phyloP scores from a whole-genome alignment of 768 basidiomycete species.

The Hemileccinum rubropunctum region DNA sequence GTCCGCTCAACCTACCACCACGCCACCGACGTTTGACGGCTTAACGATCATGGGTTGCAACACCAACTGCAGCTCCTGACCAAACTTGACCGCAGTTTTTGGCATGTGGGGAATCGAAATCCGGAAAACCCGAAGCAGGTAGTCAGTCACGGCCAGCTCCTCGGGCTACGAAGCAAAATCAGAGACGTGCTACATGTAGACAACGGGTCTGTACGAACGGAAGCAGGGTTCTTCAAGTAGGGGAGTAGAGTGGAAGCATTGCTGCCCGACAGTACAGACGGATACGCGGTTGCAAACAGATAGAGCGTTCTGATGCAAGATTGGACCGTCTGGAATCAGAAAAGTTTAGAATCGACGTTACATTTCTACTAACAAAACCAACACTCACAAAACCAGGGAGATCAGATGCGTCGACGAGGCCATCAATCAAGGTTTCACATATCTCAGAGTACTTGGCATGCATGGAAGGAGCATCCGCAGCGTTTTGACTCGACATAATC shows the following conservation, averaged over 20 bases:
- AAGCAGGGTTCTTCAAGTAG: conserved; percentile 80
- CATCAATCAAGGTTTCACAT: conserved; percentile 83
- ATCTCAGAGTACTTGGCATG: conserved; percentile 76
- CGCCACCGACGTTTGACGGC: conserved; percentile 65
- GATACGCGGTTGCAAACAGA: conserved; percentile 78
- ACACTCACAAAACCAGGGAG: conserved; percentile 70
- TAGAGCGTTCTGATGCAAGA: conserved; percentile 86
- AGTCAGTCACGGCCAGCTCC: conserved; percentile 81
- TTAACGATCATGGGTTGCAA: conserved; percentile 92
- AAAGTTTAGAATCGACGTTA: background rate
- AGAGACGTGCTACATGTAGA: background rate
- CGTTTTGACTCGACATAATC: conserved; percentile 74
- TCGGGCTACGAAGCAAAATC: conserved; percentile 51
- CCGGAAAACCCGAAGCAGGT: conserved; percentile 85
- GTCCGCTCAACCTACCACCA: conserved; percentile 47
- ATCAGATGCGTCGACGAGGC: conserved; percentile 83
- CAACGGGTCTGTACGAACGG: conserved; percentile 45
- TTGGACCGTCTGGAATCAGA: conserved; percentile 58
- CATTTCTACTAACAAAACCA: background rate
- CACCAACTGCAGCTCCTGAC: conserved; percentile 74
- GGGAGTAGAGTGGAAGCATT: conserved; percentile 87
- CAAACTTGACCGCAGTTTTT: conserved; percentile 85
- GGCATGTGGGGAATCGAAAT: conserved; percentile 85
- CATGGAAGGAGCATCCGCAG: conserved; percentile 47
- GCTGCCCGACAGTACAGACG: conserved; percentile 75